Evolutionary conservation across 208 protist species (phyloP), one percentile per base, ranked within the genome.

Genomic region (Lotmaria passim): DNA sequence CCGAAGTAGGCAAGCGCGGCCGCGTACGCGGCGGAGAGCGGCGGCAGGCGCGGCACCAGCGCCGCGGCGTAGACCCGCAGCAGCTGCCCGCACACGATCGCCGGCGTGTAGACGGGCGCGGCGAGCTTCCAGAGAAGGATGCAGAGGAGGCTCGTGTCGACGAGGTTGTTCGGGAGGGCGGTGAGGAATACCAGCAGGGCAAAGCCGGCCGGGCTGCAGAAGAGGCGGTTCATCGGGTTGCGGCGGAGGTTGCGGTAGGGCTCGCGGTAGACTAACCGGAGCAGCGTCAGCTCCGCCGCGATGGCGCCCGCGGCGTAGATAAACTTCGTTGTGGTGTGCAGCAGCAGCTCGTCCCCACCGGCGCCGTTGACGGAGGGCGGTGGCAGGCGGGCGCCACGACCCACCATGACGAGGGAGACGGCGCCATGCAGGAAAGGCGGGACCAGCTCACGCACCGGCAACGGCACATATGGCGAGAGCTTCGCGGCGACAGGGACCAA

Each of bases 271-370:
- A 93, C 69, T 5, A 87, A 26, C 11, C 68, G 65, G 8, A 93
- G 47, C n/a, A 93, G 71, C 38, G 53, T 23, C 52, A 90, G 41
- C 73, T 90, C 73, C 15, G 69, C 74, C 28, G 56, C 15, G 31
- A 85, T 78, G 33, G 75, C 79, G 23, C 88, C 83, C 19, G 82
- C 46, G 10, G 81, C 75, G 62, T 84, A 86, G 38, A 83, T 60
- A n/a, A 89, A 81, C 77, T 93, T 91, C 6, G 64, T 59, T 5
- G 81, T 82, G 0, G 84, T 83, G 71, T 87, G 60, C 34, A 68
- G 55, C 26, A 55, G 38, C 26, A 78, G 55, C 17, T 62, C 78
- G 21, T 80, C 70, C 7, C 68, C 68, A 4, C 19, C 34, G 6
- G 68, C 1, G 28, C 68, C 68, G 50, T 57, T 66, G 21, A 73